These are phyloP conservation scores for Cymbidium sinense DNA, from an alignment of 106 monocot genomes.

Conservation along the genomic window DNA sequence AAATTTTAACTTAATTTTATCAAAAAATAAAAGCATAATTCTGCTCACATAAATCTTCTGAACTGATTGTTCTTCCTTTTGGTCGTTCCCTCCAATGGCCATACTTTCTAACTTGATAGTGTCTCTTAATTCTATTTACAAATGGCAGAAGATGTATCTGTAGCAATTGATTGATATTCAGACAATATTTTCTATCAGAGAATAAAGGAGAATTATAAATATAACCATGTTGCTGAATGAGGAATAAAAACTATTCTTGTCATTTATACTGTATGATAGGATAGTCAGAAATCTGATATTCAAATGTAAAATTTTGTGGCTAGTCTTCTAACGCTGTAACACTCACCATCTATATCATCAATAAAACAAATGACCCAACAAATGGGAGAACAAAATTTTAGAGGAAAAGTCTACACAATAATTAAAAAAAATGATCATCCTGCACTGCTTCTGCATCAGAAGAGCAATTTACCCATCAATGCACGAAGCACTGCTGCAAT, in stretches of 20 bases:
- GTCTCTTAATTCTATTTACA: too few species aligned
- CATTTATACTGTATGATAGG: background rate
- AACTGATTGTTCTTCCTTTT: too few species aligned
- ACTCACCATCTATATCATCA: background rate
- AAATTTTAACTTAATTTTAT: too few species aligned
- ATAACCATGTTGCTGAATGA: too few species aligned
- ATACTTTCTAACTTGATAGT: too few species aligned
- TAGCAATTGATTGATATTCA: too few species aligned
- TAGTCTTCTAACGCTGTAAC: background rate
- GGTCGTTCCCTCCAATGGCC: too few species aligned
- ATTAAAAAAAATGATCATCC: background rate
- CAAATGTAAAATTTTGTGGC: background rate
- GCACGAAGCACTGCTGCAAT: conserved; percentile 28
- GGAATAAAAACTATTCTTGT: background rate
- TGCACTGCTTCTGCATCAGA: background rate
- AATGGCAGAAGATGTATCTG: too few species aligned
- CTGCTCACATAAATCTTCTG: too few species aligned
- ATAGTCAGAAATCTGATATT: background rate
- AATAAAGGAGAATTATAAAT: too few species aligned
- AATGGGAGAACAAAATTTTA: background rate
- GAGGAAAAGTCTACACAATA: background rate
- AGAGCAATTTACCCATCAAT: conserved; percentile 2
- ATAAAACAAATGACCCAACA: background rate
- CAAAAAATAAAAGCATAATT: too few species aligned
- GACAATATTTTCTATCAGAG: too few species aligned